Evolutionary conservation across 352 stramenopile genomes (phyloP), one percentile per base, ranked within the genome.

Genomic region (Phytophthora kernoviae): DNA sequence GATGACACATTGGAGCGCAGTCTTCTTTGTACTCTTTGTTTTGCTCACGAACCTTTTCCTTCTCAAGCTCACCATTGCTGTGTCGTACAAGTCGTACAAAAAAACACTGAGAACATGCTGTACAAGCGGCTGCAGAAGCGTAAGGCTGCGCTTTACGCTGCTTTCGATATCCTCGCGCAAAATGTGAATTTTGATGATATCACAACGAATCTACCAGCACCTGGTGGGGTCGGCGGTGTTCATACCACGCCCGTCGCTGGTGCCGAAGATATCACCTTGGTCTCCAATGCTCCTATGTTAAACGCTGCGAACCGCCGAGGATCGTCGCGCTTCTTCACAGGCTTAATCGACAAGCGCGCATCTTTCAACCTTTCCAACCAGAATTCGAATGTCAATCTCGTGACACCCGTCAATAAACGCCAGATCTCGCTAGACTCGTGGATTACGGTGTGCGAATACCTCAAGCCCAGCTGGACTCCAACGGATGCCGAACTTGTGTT

Each of bases 51-150:
- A 90, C 61, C 60, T 93, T 12, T 94, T 94, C 58, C 58, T 94
- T 20, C 66, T 87, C 66, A 94, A 94, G 68, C 79, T 94, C 53
- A 91, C 83, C 22, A 94, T 94, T 48, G 81, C 85, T 54, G 85
- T 91, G 18, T 91, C 81, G 14, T 94, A 92, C 68, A 82, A 84
- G 51, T 90, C 81, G 18, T 94, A 94, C 80, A 91, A 91, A 78
- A 89, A 21, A 86, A 94, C 70, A 94, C 81, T 1, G 85, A 94
- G 52, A 86, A 70, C 43, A 94, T 92, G 83, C 63, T 94, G 7
- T 92, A 84, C 77, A 94, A 94, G 66, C 79, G 83, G 0, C 65
- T 94, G 40, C 83, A 94, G 68, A 94, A 94, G 63, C 85, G 83
- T 41, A 94, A 94, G 51, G 83, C 84, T 0, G 85, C 85, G 12